These are phyloP conservation scores for Jacaranda mimosifolia DNA, from an alignment of 257 asterid genomes.

Conservation along the genomic window DNA sequence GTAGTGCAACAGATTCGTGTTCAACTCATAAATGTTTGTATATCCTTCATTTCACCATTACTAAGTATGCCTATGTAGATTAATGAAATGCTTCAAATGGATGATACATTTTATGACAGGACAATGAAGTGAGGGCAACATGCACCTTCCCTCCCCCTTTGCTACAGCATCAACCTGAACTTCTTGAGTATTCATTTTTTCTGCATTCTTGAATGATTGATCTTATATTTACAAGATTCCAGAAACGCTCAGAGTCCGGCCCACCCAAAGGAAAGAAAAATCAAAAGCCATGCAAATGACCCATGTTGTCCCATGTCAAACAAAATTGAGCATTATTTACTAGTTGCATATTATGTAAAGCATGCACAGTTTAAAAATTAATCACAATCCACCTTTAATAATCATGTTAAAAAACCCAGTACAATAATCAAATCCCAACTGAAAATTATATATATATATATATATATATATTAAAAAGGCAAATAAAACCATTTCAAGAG, in stretches of 20 bases:
- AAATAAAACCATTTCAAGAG: not conserved
- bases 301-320: not conserved
- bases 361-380: not conserved
- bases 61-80: not conserved
- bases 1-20: constrained; percentile 4
- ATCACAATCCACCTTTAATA: not conserved
- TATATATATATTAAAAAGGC: too few species aligned
- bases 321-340: not conserved
- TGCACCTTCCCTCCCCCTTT: not conserved
- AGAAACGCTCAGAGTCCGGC: not conserved
- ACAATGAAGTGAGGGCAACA: not conserved
- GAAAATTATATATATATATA: too few species aligned
- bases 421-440: not conserved
- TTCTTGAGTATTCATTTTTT: not conserved
- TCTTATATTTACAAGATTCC: not conserved
- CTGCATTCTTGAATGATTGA: constrained; percentile 5
- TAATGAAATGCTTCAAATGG: not conserved
- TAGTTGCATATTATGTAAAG: not conserved
- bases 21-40: not conserved
- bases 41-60: too few species aligned
- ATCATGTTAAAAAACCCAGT: not conserved
- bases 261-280: not conserved
- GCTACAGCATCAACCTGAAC: not conserved
- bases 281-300: not conserved
- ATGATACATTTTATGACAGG: not conserved